These are phyloP conservation scores for Harringtonia lauricola DNA, from an alignment of 2,329 filamentous ascomycete genomes.

Conservation along the genomic window DNA sequence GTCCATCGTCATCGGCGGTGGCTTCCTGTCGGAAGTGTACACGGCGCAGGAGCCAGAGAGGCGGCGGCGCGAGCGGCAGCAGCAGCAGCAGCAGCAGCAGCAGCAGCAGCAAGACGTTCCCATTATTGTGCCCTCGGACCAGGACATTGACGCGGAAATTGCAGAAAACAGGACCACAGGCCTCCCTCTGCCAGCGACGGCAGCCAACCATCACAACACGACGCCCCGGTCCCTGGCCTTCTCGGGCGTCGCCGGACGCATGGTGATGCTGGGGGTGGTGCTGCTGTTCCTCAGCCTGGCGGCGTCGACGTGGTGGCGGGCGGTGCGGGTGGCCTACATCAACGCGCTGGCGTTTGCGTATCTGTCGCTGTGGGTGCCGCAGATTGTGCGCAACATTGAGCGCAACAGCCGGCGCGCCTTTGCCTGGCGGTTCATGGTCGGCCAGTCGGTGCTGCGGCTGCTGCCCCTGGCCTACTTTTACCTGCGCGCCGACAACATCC, in stretches of 20 bases:
- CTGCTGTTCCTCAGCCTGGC: slow-evolving; percentile 48
- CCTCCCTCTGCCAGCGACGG: slow-evolving; percentile 14
- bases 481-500: slow-evolving; percentile 63
- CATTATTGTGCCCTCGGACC: slow-evolving; percentile 52
- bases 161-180: slow-evolving; percentile 21
- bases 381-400: slow-evolving; percentile 81
- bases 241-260: slow-evolving; percentile 44
- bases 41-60: slow-evolving; percentile 49
- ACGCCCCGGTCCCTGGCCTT: slow-evolving; percentile 27
- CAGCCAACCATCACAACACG: slow-evolving; percentile 19
- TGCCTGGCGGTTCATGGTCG: slow-evolving; percentile 82
- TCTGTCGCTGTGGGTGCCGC: slow-evolving; percentile 83
- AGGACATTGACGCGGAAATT: slow-evolving; percentile 52
- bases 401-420: slow-evolving; percentile 87
- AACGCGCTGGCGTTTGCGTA: slow-evolving; percentile 62
- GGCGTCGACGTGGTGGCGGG: slow-evolving; percentile 48
- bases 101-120: slow-evolving; percentile 19
- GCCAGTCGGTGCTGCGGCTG: slow-evolving; percentile 69
- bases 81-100: slow-evolving; percentile 13
- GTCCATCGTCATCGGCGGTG: slow-evolving; percentile 44
- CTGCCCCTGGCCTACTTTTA: slow-evolving; percentile 82
- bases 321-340: slow-evolving; percentile 43
- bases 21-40: slow-evolving; percentile 49
- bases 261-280: slow-evolving; percentile 42
- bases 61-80: slow-evolving; percentile 28